phyloP scores from a whole-genome alignment of 108 stramenopile species.

The Licmophora abbreviata region DNA sequence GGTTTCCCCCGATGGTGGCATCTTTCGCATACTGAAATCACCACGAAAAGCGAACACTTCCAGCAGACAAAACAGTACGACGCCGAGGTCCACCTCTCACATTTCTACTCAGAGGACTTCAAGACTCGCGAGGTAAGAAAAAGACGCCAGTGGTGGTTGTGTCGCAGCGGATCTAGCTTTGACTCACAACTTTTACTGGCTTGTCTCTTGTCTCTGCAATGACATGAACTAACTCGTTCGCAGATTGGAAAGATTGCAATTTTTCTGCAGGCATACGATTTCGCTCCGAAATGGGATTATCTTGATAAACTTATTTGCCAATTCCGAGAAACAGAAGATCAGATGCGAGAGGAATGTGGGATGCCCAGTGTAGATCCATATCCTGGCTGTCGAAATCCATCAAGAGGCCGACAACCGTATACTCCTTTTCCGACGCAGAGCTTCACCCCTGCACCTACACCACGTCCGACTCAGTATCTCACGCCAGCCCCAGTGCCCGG shows the following conservation, averaged over 20 bases:
- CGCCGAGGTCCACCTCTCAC: conserved; percentile 42
- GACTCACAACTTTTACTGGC: not conserved
- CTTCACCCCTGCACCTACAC: too few species aligned
- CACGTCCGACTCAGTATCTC: not conserved
- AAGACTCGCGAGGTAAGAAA: not conserved
- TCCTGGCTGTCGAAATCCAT: conserved; percentile 10
- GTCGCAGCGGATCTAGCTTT: too few species aligned
- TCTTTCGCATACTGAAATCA: conserved; percentile 45
- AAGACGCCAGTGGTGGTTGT: not conserved
- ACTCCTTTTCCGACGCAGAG: too few species aligned
- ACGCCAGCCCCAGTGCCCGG: not conserved
- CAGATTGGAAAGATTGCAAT: conserved; percentile 28
- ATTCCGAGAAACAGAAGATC: conserved; percentile 33
- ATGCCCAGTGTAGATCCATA: not conserved
- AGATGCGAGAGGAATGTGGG: conserved; percentile 27
- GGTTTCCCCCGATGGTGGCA: conserved; percentile 39
- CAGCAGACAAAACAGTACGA: conserved; percentile 59
- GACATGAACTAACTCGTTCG: too few species aligned
- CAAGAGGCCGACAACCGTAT: too few species aligned
- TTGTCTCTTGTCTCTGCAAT: not conserved
- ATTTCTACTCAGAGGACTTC: conserved; percentile 20
- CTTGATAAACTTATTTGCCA: conserved; percentile 44
- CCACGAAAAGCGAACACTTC: conserved; percentile 47
- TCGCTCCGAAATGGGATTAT: conserved; percentile 9
- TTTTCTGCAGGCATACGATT: conserved; percentile 28